Base-by-base conservation (phyloP, 495 filamentous ascomycete genomes). In the Xylaria palmicola region DNA sequence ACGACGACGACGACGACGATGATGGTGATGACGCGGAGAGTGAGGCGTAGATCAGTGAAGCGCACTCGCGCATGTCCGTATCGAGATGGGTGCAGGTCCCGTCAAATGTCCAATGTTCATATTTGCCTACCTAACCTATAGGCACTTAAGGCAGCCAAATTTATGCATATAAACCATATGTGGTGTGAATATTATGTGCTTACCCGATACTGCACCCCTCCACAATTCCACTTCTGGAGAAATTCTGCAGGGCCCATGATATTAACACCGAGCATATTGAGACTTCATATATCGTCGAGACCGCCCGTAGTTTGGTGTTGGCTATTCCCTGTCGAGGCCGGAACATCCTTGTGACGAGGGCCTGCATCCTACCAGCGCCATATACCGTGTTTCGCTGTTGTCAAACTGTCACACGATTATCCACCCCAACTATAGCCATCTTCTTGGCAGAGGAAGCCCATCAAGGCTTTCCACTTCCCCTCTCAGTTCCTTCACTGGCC, bases 1-100 rank as follows among this genome's bases (percentile, higher is more conserved):
- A 83, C 0, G 84, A 85, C 0, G 83, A 87, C 0, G 83, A 85
- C 10, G 73, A 68, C 6, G 67, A 74, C 10, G 65, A 73, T 12
- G 63, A 68, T n/a, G n/a, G n/a, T n/a, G n/a, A n/a, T n/a, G n/a
- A n/a, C n/a, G n/a, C 20, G 66, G 15, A 32, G 15, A 45, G 8
- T 34, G 41, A 20, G 22, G 6, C 47, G 40, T 37, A 39, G 50
- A 53, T 44, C 55, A 55, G 29, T 41, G n/a, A 12, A 29, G 20
- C 22, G 10, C 30, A 30, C 34, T 27, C 6, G n/a, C n/a, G n/a
- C n/a, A n/a, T n/a, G n/a, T n/a, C n/a, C n/a, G n/a, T n/a, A n/a
- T n/a, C n/a, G n/a, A n/a, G n/a, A n/a, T n/a, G n/a, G n/a, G n/a
- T n/a, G n/a, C n/a, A n/a, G n/a, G n/a, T n/a, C n/a, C n/a, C n/a